phyloP scores from a whole-genome alignment of 345 rosid species.

The Iberis pinnata region DNA sequence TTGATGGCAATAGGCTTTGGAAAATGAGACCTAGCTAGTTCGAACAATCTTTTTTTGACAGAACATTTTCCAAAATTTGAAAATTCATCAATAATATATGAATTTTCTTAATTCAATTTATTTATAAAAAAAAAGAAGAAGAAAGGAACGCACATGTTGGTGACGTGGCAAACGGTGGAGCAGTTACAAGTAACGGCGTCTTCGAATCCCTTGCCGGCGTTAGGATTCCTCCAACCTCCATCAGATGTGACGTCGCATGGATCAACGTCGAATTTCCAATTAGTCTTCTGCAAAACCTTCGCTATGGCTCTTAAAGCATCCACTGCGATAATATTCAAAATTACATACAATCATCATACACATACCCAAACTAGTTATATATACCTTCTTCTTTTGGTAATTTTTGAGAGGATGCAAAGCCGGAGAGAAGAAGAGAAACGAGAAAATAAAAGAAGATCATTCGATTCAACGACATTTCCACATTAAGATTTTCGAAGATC shows the following conservation, averaged over 20 bases:
- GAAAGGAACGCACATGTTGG: slow-evolving; percentile 16
- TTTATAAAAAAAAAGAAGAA: too few relatives aligned
- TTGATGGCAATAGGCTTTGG: too few relatives aligned
- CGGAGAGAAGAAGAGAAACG: slow-evolving; percentile 20
- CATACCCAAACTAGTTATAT: not conserved
- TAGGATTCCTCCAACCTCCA: slow-evolving; percentile 32
- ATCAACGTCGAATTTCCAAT: slow-evolving; percentile 49
- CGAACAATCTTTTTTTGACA: too few relatives aligned
- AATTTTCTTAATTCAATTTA: too few relatives aligned
- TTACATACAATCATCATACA: not conserved
- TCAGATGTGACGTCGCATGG: slow-evolving; percentile 35
- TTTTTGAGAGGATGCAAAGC: slow-evolving; percentile 24
- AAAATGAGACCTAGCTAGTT: too few relatives aligned
- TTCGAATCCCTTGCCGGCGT: slow-evolving; percentile 14
- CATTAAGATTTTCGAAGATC: too few relatives aligned
- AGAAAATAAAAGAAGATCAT: slow-evolving; percentile 15
- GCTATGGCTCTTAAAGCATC: slow-evolving; percentile 38
- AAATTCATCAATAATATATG: too few relatives aligned
- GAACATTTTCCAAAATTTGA: too few relatives aligned
- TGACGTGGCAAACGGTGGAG: slow-evolving; percentile 39
- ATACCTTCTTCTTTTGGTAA: slow-evolving; percentile 36
- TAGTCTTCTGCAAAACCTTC: slow-evolving; percentile 35
- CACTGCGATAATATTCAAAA: slow-evolving; percentile 24
- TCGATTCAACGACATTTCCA: slow-evolving; percentile 20
- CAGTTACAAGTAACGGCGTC: slow-evolving; percentile 41